Percentiles rank a stretch among this genome's conserved stretches.
These are phyloP conservation scores for Ceratobasidium theobromae DNA, from an alignment of 1,284 basidiomycete species.

Conservation along the genomic window DNA sequence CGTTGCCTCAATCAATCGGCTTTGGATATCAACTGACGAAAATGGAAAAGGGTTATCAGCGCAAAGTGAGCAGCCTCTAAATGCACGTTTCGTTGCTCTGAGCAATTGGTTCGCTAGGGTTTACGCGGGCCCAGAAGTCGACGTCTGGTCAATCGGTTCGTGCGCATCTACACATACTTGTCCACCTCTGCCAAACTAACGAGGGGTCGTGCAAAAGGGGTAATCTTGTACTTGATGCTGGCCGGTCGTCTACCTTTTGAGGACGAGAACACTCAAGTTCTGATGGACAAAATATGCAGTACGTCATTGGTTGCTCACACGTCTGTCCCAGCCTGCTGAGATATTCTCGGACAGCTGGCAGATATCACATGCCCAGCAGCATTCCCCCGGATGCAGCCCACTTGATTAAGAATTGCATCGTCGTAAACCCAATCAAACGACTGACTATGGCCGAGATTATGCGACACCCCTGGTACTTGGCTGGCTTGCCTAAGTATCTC, in stretches of 20 bases:
- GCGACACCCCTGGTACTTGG: slow-evolving; percentile 83
- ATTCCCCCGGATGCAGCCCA: slow-evolving; percentile 74
- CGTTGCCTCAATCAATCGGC: slow-evolving; percentile 1
- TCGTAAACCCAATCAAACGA: slow-evolving; percentile 88
- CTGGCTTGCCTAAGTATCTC: slow-evolving; percentile 82
- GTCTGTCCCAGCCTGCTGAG: background rate
- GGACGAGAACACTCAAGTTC: slow-evolving; percentile 87
- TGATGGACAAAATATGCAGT: slow-evolving; percentile 81
- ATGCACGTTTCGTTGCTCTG: background rate
- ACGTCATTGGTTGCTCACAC: background rate
- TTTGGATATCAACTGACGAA: slow-evolving; percentile 58
- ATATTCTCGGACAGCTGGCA: slow-evolving; percentile 61
- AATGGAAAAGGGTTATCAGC: slow-evolving; percentile 18
- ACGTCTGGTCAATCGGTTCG: slow-evolving; percentile 82
- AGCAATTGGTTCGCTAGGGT: slow-evolving; percentile 47
- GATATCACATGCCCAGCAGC: slow-evolving; percentile 78
- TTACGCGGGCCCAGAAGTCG: slow-evolving; percentile 94
- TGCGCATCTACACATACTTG: background rate
- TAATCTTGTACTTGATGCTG: slow-evolving; percentile 94
- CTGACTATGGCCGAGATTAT: slow-evolving; percentile 90
- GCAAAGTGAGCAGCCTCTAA: background rate
- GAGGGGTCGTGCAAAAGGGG: slow-evolving; percentile 46
- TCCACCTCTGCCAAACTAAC: background rate
- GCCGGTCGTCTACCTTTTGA: slow-evolving; percentile 92
- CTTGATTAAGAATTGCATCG: slow-evolving; percentile 84